Evolutionary conservation across 1,139 yeast species (phyloP), one percentile per base, ranked within the genome.

Genomic region (Suzukiozyma palmioleophila): DNA sequence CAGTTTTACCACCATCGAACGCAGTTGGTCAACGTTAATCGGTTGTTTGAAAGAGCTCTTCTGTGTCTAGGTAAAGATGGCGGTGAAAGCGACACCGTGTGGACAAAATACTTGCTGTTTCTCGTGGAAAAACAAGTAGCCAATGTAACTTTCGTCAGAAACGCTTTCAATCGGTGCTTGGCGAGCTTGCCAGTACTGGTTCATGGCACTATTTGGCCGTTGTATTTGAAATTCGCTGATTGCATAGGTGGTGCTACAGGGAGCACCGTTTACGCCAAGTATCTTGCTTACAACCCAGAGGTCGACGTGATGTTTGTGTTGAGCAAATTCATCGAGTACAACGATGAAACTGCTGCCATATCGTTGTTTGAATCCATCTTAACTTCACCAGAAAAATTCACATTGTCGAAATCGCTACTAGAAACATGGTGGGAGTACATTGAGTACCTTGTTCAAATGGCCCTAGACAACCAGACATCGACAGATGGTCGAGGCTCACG

Each of bases 191-290:
- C 84, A 0, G 45, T 73, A 10, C 58, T 73, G 0, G 76, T 75
- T 26, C 95, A 85, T 54, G 58, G 58, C 7, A 49, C 62, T 18
- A 61, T 87, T 2, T 88, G 96, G 96, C 73, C 75, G 0, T 40
- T 69, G 22, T 81, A 72, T 50, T 50, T 81, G 18, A 51, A 60
- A 25, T 81, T 78, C 62, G 85, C 83, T 1, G 66, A 71, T 22
- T 35, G 33, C 0, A 60, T 72, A 15, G 74, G 77, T 9, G 78
- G 76, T 1, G 35, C 41, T 2, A 69, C 79, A 0, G 73, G 68
- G 12, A 58, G 64, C 29, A 37, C 47, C 16, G 56, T 81, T 3
- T 76, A 76, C 62, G 46, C 54, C 41, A 61, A 81, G 44, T 74
- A 73, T 50, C 53, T 74, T 26, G 64, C 63, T 29, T 73, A 39